Percentiles rank a stretch among this genome's conserved stretches.
Evolutionary conservation across 176 grass and related monocot species (phyloP).

Genomic region (Neostapfia colusana): DNA sequence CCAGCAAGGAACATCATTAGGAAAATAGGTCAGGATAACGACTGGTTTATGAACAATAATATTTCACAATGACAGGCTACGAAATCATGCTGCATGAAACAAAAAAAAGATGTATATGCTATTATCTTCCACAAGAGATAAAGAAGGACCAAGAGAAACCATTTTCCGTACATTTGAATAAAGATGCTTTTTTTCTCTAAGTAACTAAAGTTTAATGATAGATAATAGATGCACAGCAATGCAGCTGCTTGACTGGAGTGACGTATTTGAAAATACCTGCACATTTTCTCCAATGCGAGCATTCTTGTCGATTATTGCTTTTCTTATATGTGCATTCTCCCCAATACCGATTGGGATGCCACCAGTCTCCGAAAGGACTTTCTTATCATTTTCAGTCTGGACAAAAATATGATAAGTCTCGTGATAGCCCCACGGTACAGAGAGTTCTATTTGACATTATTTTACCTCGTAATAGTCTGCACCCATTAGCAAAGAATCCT

Average conservation of each 20-base stretch:
- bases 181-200: not conserved
- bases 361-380: constrained; percentile 58
- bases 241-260: not conserved
- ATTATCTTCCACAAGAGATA: not conserved
- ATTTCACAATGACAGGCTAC: not conserved
- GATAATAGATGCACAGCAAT: not conserved
- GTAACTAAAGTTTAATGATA: constrained; percentile 8
- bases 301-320: constrained; percentile 98
- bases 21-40: not conserved
- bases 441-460: constrained; percentile 11
- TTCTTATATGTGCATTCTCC: constrained; percentile 79
- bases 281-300: constrained; percentile 97
- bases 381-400: constrained; percentile 84
- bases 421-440: not conserved
- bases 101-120: not conserved
- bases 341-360: constrained; percentile 93
- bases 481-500: constrained; percentile 93
- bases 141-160: not conserved
- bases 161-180: not conserved
- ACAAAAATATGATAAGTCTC: constrained; percentile 29
- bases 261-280: constrained; percentile 51
- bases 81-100: not conserved
- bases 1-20: not conserved
- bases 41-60: not conserved
- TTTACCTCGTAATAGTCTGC: constrained; percentile 98